These are phyloP conservation scores for Yarrowia sp. DNA, from an alignment of 805 yeast species.

Conservation along the genomic window DNA sequence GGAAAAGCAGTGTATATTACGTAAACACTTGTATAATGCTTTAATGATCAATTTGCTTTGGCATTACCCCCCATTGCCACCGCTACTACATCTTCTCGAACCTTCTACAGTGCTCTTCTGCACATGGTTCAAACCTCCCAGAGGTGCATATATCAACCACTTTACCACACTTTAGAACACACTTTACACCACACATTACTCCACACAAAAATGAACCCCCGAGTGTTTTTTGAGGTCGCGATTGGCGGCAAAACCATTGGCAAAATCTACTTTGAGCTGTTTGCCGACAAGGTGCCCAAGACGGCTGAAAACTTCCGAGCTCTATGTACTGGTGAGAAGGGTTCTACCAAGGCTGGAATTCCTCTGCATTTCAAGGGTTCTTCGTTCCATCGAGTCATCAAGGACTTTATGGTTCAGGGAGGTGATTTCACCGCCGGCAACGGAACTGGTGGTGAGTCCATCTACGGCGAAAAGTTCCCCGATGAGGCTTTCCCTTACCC, in stretches of 20 bases:
- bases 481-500: constrained; percentile 78
- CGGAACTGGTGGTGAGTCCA: constrained; percentile 80
- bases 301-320: constrained; percentile 89
- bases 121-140: not conserved
- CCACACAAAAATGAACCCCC: constrained; percentile 37
- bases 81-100: not conserved
- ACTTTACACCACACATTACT: not conserved
- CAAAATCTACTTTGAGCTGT: constrained; percentile 72
- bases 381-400: constrained; percentile 86
- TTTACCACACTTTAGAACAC: not conserved
- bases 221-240: constrained; percentile 74
- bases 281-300: constrained; percentile 62
- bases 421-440: constrained; percentile 79
- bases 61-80: too few species aligned
- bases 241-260: constrained; percentile 70
- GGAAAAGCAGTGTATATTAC: too few species aligned
- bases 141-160: not conserved
- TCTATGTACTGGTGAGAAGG: constrained; percentile 84
- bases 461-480: constrained; percentile 80
- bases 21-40: too few species aligned
- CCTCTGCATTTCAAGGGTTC: constrained; percentile 77
- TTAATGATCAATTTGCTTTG: too few species aligned
- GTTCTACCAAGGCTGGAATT: constrained; percentile 56
- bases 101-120: not conserved
- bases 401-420: constrained; percentile 89